Evolutionary conservation across 1,284 basidiomycete genomes (phyloP), one percentile per base, ranked within the genome.

Genomic region (Fomitopsis palustris): DNA sequence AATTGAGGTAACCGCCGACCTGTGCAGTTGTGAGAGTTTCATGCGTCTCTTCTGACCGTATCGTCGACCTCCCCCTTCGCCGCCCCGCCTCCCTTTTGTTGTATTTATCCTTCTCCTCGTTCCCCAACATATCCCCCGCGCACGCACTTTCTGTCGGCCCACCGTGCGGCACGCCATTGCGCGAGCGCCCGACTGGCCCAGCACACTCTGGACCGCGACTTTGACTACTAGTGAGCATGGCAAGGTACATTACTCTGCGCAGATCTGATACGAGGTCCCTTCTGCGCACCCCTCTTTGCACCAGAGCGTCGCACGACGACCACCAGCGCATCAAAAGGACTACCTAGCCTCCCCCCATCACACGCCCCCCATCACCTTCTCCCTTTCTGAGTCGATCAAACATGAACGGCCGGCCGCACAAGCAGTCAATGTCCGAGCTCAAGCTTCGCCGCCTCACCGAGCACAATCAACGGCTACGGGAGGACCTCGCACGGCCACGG

Each of bases 351-450:
- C 9, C 35, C 43, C 8, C 23, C 39, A 49, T 38, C 53, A 23
- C 21, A 12, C 45, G n/a, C 29, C 29, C 43, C 31, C 43, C 33
- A 39, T 42, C 54, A 38, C 58, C 23, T 23, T 31, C 27, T 19
- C 25, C 49, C 43, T 9, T 49, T 25, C 45, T 21, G 35, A 37
- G 12, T 29, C 21, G 10, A 31, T 51, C 51, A 70, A 62, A 60
- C 69, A 92, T 86, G 85, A 85, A 81, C 71, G 74, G 75, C 60
- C 79, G 85, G 64, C 82, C 81, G 41, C 83, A 83, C 67, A 85
- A 85, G 77, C 90, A 92, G 78, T 90, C 91, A 67, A 96, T 98
- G 94, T 92, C 92, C 56, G 96, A 98, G 83, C 87, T 98, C 71
- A 97, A 96, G 84, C 88, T 98, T 64, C 86, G 96, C 53, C 82